Conservation (phyloP, 1,139 yeast genomes). For the Debaryomycetaceae sp. region DNA sequence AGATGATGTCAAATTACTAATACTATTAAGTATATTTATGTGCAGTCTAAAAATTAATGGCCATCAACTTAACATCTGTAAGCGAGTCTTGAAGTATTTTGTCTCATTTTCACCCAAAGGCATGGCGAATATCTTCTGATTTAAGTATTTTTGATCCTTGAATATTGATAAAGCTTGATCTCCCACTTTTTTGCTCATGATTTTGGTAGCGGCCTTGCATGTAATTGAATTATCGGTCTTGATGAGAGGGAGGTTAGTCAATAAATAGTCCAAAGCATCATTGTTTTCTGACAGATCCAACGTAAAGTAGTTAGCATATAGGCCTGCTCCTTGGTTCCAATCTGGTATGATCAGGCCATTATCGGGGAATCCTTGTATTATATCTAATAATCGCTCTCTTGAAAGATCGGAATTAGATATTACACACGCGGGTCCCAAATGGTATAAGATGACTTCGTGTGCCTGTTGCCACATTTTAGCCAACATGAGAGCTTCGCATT, state of each 20-base stretch:
- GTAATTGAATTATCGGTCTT: slow-evolving; percentile 24
- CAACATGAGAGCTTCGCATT: slow-evolving; percentile 58
- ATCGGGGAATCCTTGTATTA: slow-evolving; percentile 49
- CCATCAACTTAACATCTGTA: slow-evolving; percentile 2
- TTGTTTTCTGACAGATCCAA: slow-evolving; percentile 16
- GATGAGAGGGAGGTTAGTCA: slow-evolving; percentile 44
- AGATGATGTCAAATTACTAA: neutral
- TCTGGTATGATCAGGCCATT: slow-evolving; percentile 37
- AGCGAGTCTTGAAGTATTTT: slow-evolving; percentile 30
- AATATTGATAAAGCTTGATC: slow-evolving; percentile 29
- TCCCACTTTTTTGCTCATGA: slow-evolving; percentile 51
- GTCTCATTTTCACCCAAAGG: slow-evolving; percentile 48
- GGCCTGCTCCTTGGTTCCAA: slow-evolving; percentile 63
- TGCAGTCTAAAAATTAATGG: slow-evolving; percentile 1
- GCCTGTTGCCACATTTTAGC: slow-evolving; percentile 66
- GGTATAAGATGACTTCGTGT: slow-evolving; percentile 49
- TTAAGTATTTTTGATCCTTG: slow-evolving; percentile 11
- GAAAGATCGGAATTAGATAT: slow-evolving; percentile 41
- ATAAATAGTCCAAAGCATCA: slow-evolving; percentile 23
- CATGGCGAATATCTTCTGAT: slow-evolving; percentile 28
- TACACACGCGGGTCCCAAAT: slow-evolving; percentile 69
- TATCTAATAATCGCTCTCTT: slow-evolving; percentile 27
- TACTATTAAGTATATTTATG: neutral
- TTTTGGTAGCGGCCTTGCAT: slow-evolving; percentile 43
- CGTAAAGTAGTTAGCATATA: slow-evolving; percentile 47